Base-by-base conservation (phyloP, 2,329 filamentous ascomycete genomes). In the Epichloe festucae region DNA sequence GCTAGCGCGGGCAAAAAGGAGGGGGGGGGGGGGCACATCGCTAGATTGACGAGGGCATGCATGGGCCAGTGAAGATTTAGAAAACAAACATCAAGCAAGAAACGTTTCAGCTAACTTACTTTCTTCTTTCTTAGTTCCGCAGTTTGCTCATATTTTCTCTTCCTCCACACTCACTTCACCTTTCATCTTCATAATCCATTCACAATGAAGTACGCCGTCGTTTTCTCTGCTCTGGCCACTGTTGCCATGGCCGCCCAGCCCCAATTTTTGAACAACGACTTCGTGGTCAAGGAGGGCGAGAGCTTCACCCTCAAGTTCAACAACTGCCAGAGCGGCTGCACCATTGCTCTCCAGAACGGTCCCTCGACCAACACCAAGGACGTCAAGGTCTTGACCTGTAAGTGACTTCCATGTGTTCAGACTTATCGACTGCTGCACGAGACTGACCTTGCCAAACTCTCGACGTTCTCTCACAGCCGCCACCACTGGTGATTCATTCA, bases 171-270 rank as follows among this genome's bases (percentile, higher is more conserved):
- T 52, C 39, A 6, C 19, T 44, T 17, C 17, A 39, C 36, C 21
- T 39, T 10, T n/a, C 23, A 23, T 41, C 15, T 40, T 39, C 27
- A 40, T 19, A 19, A 5, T n/a, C 23, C 12, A 34, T 17, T 38
- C 63, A 66, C 59, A 54, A 70, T 70, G 67, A 67, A 68, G 65
- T 65, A 60, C 59, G 62, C 65, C 49, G 34, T 63, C 57, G 61
- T 57, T 57, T 53, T 60, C 50, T 42, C 66, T 49, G 58, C 62
- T 54, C 57, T 63, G 57, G 47, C 66, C 43, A 64, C 59, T 53
- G 55, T 56, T 54, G 52, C 58, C 49, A 63, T 52, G 52, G 35
- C 61, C 49, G 67, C 65, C 45, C 48, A 58, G 56, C 66, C 66
- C 47, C 31, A 46, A 19, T 61, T 70, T 59, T 55, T 59, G 58